A percentile compares a stretch with the other conserved stretches of the same genome.
Evolutionary conservation across 176 grass and related monocot species (phyloP).

Genomic region (Saccharum spontaneum): DNA sequence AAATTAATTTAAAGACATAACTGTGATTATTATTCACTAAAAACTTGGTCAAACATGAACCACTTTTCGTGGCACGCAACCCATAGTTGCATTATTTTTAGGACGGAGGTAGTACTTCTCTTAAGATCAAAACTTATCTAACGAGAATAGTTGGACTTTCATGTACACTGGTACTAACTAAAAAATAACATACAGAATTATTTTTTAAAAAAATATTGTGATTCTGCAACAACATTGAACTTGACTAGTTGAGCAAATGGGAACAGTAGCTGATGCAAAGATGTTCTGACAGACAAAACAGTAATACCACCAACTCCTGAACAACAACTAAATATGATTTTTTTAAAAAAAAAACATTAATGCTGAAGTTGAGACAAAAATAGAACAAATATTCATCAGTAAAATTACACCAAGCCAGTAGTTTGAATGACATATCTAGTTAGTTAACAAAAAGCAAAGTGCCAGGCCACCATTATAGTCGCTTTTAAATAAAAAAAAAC

Average conservation of each 20-base stretch:
- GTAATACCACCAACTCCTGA: background rate
- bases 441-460: background rate
- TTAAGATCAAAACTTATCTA: background rate
- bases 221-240: background rate
- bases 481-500: background rate
- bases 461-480: background rate
- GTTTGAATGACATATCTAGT: background rate
- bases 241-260: background rate
- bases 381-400: background rate
- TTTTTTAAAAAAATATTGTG: background rate
- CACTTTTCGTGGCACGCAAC: no score
- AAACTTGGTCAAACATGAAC: no score
- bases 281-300: background rate
- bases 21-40: no score
- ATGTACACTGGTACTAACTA: background rate
- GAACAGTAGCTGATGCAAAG: background rate
- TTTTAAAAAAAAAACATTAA: background rate
- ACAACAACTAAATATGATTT: background rate
- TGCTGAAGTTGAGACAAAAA: background rate
- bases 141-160: background rate
- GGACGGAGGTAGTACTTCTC: background rate
- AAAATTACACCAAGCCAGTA: background rate
- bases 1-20: no score
- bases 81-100: no score
- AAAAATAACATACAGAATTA: constrained; percentile 8